phyloP scores from a whole-genome alignment of 306 rosid species.

The Vigna radiata region DNA sequence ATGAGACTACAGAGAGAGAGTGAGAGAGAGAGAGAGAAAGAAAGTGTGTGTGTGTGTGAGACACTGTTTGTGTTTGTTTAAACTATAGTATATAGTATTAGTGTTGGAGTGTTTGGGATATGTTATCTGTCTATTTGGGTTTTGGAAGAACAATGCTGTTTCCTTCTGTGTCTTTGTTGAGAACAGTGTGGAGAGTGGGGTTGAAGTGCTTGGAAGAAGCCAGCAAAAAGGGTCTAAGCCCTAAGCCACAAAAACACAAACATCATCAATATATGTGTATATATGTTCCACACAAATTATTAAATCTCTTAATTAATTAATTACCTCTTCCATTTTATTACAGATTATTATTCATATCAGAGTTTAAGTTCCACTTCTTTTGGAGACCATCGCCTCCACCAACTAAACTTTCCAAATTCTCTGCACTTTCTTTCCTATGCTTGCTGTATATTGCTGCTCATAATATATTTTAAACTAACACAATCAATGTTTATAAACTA shows the following conservation, averaged over 20 bases:
- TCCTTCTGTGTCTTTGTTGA: constrained; percentile 54
- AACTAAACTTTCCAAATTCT: too few relatives aligned
- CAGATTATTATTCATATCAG: neutral
- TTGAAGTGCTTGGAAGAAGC: constrained; percentile 33
- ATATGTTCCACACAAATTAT: too few relatives aligned
- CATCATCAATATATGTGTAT: neutral
- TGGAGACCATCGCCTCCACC: too few relatives aligned
- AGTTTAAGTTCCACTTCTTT: too few relatives aligned
- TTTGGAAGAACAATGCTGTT: constrained; percentile 43
- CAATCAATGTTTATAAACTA: too few relatives aligned
- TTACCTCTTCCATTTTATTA: neutral
- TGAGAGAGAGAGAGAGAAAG: neutral
- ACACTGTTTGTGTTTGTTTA: constrained; percentile 32
- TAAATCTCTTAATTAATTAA: neutral
- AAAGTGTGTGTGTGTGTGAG: neutral
- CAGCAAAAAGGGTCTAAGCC: constrained; percentile 32
- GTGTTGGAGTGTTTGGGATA: neutral
- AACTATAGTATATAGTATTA: constrained; percentile 1
- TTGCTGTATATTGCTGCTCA: too few relatives aligned
- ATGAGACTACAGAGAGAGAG: neutral
- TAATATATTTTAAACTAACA: too few relatives aligned
- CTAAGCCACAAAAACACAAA: constrained; percentile 14
- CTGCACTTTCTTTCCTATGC: too few relatives aligned
- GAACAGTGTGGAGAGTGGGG: constrained; percentile 33
- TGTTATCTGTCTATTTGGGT: constrained; percentile 39